A percentile compares a stretch with the other conserved stretches of the same genome.
Conservation (phyloP, 768 basidiomycete species). For the Leccinum boreale region DNA sequence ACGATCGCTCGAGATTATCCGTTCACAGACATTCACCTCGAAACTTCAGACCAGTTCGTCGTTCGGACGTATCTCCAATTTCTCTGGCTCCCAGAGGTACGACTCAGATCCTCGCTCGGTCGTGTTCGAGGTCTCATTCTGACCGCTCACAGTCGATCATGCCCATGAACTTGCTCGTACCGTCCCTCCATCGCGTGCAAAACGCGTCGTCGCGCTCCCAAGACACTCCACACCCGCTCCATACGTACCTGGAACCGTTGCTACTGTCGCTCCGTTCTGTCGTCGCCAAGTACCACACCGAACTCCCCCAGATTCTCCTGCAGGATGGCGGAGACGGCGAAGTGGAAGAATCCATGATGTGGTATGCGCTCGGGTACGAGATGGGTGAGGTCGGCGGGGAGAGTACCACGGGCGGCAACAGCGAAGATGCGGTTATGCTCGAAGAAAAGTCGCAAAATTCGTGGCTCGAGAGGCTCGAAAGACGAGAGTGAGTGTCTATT, state of each 20-base stretch:
- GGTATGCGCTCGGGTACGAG: slow-evolving; percentile 67
- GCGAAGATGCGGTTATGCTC: slow-evolving; percentile 28
- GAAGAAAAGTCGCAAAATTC: slow-evolving; percentile 51
- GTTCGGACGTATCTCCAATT: slow-evolving; percentile 70
- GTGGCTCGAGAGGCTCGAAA: slow-evolving; percentile 67
- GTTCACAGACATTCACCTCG: slow-evolving; percentile 40
- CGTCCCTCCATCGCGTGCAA: slow-evolving; percentile 52
- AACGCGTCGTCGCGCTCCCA: slow-evolving; percentile 27
- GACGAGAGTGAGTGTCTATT: slow-evolving; percentile 51
- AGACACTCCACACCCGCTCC: slow-evolving; percentile 50
- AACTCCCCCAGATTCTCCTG: slow-evolving; percentile 57
- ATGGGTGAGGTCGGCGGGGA: slow-evolving; percentile 33
- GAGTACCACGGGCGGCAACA: slow-evolving; percentile 19
- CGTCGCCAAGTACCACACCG: slow-evolving; percentile 59
- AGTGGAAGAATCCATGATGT: slow-evolving; percentile 73
- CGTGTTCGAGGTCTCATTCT: slow-evolving; percentile 2
- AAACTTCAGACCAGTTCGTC: slow-evolving; percentile 55
- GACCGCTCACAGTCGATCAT: slow-evolving; percentile 57
- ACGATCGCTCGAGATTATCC: slow-evolving; percentile 54
- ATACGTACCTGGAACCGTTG: slow-evolving; percentile 56
- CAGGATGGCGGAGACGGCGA: slow-evolving; percentile 61
- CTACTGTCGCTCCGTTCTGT: slow-evolving; percentile 56
- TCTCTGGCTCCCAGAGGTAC: slow-evolving; percentile 75
- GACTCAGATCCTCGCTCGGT: not conserved
- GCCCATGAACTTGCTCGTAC: slow-evolving; percentile 57